A percentile compares a stretch with the other conserved stretches of the same genome.
Evolutionary conservation across 768 basidiomycete species (phyloP).

Genomic region (Pleurotus pulmonarius): DNA sequence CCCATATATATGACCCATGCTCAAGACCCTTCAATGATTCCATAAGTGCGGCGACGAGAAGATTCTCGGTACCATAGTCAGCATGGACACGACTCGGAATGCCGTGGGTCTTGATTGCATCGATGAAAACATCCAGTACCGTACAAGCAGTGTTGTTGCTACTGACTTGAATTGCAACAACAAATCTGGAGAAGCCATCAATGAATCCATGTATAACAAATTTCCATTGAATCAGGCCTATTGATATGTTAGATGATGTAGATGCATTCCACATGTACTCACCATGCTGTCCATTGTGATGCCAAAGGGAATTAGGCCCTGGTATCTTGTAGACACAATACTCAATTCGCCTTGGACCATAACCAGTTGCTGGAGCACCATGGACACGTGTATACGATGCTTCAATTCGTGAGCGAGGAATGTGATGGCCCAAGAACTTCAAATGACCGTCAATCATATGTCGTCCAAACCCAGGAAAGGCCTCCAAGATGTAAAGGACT

Average conservation of each 20-base stretch:
- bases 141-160: conserved; percentile 24
- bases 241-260: background rate
- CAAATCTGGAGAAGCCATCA: conserved; percentile 33
- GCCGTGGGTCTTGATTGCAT: conserved; percentile 13
- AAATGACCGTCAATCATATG: conserved; percentile 20
- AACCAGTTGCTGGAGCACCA: conserved; percentile 13
- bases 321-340: conserved; percentile 19
- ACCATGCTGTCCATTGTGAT: conserved; percentile 30
- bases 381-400: conserved; percentile 18
- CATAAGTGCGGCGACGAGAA: too few species aligned
- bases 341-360: conserved; percentile 14
- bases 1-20: too few species aligned
- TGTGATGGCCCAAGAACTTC: conserved; percentile 10
- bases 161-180: conserved; percentile 22
- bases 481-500: conserved; percentile 15
- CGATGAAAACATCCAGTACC: conserved; percentile 16
- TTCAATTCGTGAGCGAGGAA: conserved; percentile 16
- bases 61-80: too few species aligned
- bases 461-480: conserved; percentile 21
- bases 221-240: conserved; percentile 28
- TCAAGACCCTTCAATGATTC: too few species aligned
- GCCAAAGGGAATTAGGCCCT: conserved; percentile 26
- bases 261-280: background rate
- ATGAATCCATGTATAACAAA: conserved; percentile 31
- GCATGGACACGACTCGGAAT: too few species aligned